Percentiles rank a stretch among this genome's conserved stretches.
Evolutionary conservation across 2,329 filamentous ascomycete species (phyloP).

Genomic region (Magnaporthiopsis poae): DNA sequence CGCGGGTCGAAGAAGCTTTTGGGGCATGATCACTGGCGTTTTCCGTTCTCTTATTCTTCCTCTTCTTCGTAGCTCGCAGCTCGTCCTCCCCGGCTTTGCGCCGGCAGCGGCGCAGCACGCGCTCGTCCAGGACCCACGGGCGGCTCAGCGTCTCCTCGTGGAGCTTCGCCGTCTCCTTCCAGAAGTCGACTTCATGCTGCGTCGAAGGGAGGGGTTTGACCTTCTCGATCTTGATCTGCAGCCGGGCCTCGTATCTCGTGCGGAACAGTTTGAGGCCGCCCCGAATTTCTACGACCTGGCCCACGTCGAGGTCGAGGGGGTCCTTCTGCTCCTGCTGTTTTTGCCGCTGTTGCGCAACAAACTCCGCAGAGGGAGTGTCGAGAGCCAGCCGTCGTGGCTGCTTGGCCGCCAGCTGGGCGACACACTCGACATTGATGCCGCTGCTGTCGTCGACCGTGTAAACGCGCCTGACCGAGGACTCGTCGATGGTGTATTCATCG

Average conservation of each 20-base stretch:
- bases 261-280: slow-evolving; percentile 40
- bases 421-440: slow-evolving; percentile 46
- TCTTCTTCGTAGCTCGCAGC: background rate
- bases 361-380: background rate
- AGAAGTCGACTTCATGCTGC: slow-evolving; percentile 47
- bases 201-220: slow-evolving; percentile 40
- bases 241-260: slow-evolving; percentile 23
- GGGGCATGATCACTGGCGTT: background rate
- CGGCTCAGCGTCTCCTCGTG: slow-evolving; percentile 36
- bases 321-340: slow-evolving; percentile 8
- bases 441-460: slow-evolving; percentile 59
- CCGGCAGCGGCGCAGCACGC: slow-evolving; percentile 40
- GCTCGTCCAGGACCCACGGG: slow-evolving; percentile 45
- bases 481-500: slow-evolving; percentile 40
- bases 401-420: slow-evolving; percentile 12
- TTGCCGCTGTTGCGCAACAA: background rate
- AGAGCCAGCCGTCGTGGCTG: background rate
- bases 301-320: slow-evolving; percentile 34
- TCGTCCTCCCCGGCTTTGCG: slow-evolving; percentile 30
- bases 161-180: slow-evolving; percentile 45
- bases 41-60: background rate
- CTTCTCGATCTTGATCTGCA: slow-evolving; percentile 43
- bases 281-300: slow-evolving; percentile 47
- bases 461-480: slow-evolving; percentile 35
- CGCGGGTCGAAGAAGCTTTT: background rate